Base-by-base conservation (phyloP, 148 eudicot species). In the Bassia scoparia region DNA sequence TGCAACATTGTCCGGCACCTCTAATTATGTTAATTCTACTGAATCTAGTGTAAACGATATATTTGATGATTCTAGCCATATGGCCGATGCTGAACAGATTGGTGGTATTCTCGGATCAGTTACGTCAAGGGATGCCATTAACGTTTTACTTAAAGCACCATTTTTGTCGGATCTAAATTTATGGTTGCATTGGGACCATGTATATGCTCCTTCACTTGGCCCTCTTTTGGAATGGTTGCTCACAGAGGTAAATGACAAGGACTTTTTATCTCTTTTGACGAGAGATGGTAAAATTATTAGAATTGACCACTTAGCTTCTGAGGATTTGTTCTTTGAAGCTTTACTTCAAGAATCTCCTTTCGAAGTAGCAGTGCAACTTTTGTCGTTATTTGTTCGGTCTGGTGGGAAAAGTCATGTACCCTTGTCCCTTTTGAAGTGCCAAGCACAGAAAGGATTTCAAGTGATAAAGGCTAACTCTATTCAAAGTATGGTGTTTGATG, bases 131-230 rank as follows among this genome's bases (percentile, higher is more conserved):
- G 86, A 95, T 77, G 97, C 97, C 44, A 66, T 85, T 63, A 86
- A 88, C 49, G 82, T 80, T 59, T 81, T 95, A 61, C 88, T 84
- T 52, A 82, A 61, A 78, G 90, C 93, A 71, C 99, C 99, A 46
- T 89, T 88, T 87, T 75, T 95, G 73, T 79, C 81, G 52, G 97
- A 95, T 86, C 74, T 95, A 64, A 77, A 67, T 61, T 76, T 81
- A 41, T 91, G 97, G 97, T 80, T 82, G 26, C 97, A 89, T 79
- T 95, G 99, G 99, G 96, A 90, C 71, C 72, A 76, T 74, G 43
- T 84, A 49, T 95, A 79, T 86, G 87, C 86, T 71, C 94, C 99
- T 11, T 84, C 96, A 33, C 88, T 95, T 68, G 99, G 99, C 73
- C 91, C 99, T 69, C 87, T 95, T 74, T 72, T 90, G 53, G 77